phyloP scores from a whole-genome alignment of 2,329 filamentous ascomycete genomes.

The Fusarium siculi region DNA sequence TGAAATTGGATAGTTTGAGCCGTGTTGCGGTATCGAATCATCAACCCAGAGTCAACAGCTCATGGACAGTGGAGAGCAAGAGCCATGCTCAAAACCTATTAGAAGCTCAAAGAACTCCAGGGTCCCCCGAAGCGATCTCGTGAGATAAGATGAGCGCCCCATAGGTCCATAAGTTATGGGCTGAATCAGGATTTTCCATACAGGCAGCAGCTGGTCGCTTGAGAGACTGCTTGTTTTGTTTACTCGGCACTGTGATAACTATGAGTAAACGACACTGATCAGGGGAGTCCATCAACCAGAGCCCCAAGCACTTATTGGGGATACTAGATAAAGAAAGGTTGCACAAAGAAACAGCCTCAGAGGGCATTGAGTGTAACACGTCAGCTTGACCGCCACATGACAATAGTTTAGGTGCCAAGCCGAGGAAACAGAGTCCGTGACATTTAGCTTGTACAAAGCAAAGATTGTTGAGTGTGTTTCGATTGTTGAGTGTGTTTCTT shows the following conservation, averaged over 20 bases:
- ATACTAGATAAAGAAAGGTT: neutral
- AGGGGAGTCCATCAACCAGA: neutral
- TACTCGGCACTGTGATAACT: neutral
- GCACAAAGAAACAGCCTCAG: conserved; percentile 20
- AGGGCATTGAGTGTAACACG: conserved; percentile 23
- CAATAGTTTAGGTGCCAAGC: conserved; percentile 14
- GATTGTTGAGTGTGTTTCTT: neutral
- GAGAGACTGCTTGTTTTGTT: conserved; percentile 13
- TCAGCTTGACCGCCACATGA: conserved; percentile 33
- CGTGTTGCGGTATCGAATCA: neutral
- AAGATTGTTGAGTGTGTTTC: neutral
- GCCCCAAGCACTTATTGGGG: neutral
- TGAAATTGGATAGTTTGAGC: conserved; percentile 7
- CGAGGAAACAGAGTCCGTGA: conserved; percentile 3
- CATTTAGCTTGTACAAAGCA: conserved; percentile 7
- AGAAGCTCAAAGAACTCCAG: conserved; percentile 1
- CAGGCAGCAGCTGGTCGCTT: conserved; percentile 14
- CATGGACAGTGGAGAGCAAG: neutral
- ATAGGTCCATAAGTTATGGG: conserved; percentile 25
- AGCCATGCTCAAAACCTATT: neutral
- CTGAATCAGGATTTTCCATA: conserved; percentile 19
- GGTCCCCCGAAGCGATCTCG: conserved; percentile 15
- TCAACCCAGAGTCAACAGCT: neutral
- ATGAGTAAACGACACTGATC: conserved; percentile 6
- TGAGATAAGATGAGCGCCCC: conserved; percentile 25